phyloP scores from a whole-genome alignment of 192 early-diverging fungal genomes.

The Coemansia sp. region DNA sequence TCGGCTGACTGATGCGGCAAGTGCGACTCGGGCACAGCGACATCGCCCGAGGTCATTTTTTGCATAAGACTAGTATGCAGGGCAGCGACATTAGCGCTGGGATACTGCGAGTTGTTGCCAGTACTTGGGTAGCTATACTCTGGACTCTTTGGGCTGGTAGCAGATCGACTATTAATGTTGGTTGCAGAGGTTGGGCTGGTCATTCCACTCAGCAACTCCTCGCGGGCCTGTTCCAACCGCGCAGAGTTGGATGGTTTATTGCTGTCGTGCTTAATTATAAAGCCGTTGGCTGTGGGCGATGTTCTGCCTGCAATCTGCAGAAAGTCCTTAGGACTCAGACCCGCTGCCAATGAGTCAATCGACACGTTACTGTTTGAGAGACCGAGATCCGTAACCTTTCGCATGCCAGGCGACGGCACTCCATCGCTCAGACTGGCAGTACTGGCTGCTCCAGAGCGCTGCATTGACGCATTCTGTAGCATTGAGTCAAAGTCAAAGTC shows the following conservation, averaged over 20 bases:
- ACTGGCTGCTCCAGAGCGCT: slow-evolving; percentile 8
- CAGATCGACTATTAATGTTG: not conserved
- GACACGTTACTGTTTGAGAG: slow-evolving; percentile 29
- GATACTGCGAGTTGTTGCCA: not conserved
- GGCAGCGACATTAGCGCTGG: slow-evolving; percentile 18
- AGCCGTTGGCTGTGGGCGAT: slow-evolving; percentile 23
- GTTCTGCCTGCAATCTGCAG: slow-evolving; percentile 15
- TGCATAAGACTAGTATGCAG: slow-evolving; percentile 29
- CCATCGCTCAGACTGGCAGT: slow-evolving; percentile 7
- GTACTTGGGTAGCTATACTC: slow-evolving; percentile 12
- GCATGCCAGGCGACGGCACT: slow-evolving; percentile 10
- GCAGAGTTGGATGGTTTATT: not conserved
- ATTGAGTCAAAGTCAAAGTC: slow-evolving; percentile 53
- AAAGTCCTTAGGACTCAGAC: slow-evolving; percentile 32
- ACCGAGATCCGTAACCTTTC: slow-evolving; percentile 15
- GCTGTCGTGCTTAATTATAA: slow-evolving; percentile 12
- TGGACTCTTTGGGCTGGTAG: not conserved
- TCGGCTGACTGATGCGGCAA: not conserved
- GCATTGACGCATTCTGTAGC: slow-evolving; percentile 34
- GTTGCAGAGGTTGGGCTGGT: slow-evolving; percentile 10
- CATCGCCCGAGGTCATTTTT: slow-evolving; percentile 14
- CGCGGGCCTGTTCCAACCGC: slow-evolving; percentile 25
- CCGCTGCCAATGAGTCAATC: slow-evolving; percentile 21
- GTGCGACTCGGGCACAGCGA: slow-evolving; percentile 1
- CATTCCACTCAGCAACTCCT: slow-evolving; percentile 20